Percentiles rank a stretch among this genome's conserved stretches.
Conservation (phyloP, 2,329 filamentous ascomycete species). For the Hypocrella siamensis region DNA sequence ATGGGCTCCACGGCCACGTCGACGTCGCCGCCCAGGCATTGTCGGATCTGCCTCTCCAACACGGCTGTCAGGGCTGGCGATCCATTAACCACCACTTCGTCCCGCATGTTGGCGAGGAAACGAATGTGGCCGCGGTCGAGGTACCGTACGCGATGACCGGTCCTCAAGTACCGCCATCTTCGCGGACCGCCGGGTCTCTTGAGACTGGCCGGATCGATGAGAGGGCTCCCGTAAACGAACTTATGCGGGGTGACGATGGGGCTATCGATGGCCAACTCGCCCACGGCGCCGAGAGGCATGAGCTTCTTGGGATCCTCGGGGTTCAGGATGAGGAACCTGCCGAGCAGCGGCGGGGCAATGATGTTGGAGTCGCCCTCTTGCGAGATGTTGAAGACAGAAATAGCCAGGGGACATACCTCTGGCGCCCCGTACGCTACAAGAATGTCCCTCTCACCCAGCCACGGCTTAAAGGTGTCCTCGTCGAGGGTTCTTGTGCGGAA, state of each 20-base stretch:
- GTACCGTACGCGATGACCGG: conserved; percentile 33
- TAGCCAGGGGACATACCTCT: conserved; percentile 34
- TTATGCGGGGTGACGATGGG: conserved; percentile 18
- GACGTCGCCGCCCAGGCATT: conserved; percentile 26
- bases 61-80: conserved; percentile 24
- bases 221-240: conserved; percentile 14
- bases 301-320: conserved; percentile 32
- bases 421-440: conserved; percentile 35
- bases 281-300: conserved; percentile 36
- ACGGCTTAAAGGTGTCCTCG: conserved; percentile 29
- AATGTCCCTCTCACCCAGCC: conserved; percentile 28
- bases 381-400: conserved; percentile 29
- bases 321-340: conserved; percentile 37
- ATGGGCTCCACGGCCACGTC: conserved; percentile 34
- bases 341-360: conserved; percentile 30
- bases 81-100: conserved; percentile 24
- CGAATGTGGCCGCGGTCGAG: conserved; percentile 31
- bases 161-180: conserved; percentile 28
- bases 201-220: conserved; percentile 9
- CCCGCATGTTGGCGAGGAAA: conserved; percentile 27
- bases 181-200: conserved; percentile 10
- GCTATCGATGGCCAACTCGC: conserved; percentile 45
- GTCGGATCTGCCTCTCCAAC: conserved; percentile 30
- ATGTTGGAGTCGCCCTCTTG: conserved; percentile 20
- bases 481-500: conserved; percentile 35